phyloP scores from a whole-genome alignment of 2,329 filamentous ascomycete species.

The Ophiocordyceps unilateralis region DNA sequence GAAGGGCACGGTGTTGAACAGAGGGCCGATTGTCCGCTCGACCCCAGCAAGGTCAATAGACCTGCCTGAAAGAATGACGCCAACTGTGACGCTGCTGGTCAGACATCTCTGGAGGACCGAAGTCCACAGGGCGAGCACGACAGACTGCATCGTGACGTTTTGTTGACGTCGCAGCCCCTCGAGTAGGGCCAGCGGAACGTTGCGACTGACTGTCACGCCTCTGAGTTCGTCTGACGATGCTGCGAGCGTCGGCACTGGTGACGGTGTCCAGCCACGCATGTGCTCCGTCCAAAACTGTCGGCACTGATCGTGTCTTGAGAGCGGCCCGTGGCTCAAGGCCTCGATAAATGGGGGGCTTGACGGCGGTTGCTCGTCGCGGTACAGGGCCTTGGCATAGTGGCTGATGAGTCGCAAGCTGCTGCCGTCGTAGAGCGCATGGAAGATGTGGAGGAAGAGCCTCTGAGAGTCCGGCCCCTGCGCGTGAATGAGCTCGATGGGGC shows the following conservation, averaged over 20 bases:
- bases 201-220: slow-evolving; percentile 4
- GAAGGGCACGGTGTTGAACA: slow-evolving; percentile 83
- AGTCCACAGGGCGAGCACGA: slow-evolving; percentile 62
- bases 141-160: slow-evolving; percentile 60
- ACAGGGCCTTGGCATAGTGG: slow-evolving; percentile 25
- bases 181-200: slow-evolving; percentile 24
- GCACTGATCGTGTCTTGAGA: slow-evolving; percentile 26
- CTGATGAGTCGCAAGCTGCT: slow-evolving; percentile 58
- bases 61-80: slow-evolving; percentile 65
- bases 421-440: slow-evolving; percentile 80
- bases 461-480: slow-evolving; percentile 11
- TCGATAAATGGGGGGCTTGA: slow-evolving; percentile 44
- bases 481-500: slow-evolving; percentile 34
- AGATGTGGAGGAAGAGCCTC: slow-evolving; percentile 49
- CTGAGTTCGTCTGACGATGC: background rate
- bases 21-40: slow-evolving; percentile 56
- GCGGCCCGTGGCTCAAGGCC: slow-evolving; percentile 50
- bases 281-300: slow-evolving; percentile 51
- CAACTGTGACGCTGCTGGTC: slow-evolving; percentile 36
- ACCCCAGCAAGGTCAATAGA: slow-evolving; percentile 48
- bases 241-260: slow-evolving; percentile 5
- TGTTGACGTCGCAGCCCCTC: slow-evolving; percentile 37
- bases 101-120: slow-evolving; percentile 38
- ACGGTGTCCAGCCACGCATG: slow-evolving; percentile 19
- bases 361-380: slow-evolving; percentile 5